Percentiles rank a stretch among this genome's conserved stretches.
phyloP scores from a whole-genome alignment of 768 basidiomycete species.

The Suillus variegatus region DNA sequence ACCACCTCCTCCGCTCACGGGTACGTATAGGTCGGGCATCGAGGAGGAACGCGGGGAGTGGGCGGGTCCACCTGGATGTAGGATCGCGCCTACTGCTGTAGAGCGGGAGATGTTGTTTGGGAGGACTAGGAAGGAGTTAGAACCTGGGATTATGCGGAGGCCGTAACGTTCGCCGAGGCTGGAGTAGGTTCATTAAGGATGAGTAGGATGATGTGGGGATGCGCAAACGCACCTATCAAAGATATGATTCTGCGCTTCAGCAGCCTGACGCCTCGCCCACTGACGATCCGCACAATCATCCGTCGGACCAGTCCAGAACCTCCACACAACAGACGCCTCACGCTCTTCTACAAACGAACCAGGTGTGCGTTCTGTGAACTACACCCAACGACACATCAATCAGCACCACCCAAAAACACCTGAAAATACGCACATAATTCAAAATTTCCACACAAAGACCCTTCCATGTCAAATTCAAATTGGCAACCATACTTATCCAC shows the following conservation, averaged over 20 bases:
- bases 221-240: slow-evolving; percentile 61
- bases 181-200: background rate
- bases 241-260: slow-evolving; percentile 91
- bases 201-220: background rate
- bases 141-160: slow-evolving; percentile 79
- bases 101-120: slow-evolving; percentile 83
- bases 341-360: slow-evolving; percentile 85
- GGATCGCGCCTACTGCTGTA: slow-evolving; percentile 79
- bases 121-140: slow-evolving; percentile 78
- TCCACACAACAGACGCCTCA: slow-evolving; percentile 81
- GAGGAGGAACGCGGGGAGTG: slow-evolving; percentile 32
- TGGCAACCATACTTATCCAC: slow-evolving; percentile 84
- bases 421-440: slow-evolving; percentile 63
- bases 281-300: slow-evolving; percentile 59
- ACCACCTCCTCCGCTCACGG: slow-evolving; percentile 36
- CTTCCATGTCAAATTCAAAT: slow-evolving; percentile 83
- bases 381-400: background rate
- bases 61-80: slow-evolving; percentile 61
- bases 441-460: slow-evolving; percentile 78
- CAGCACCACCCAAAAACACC: background rate
- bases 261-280: slow-evolving; percentile 86
- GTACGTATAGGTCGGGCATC: slow-evolving; percentile 31
- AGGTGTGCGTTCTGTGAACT: slow-evolving; percentile 90
- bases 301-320: slow-evolving; percentile 67
- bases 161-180: slow-evolving; percentile 84